Base-by-base conservation (phyloP, 2,329 filamentous ascomycete genomes). In the Clonostachys rhizophaga region DNA sequence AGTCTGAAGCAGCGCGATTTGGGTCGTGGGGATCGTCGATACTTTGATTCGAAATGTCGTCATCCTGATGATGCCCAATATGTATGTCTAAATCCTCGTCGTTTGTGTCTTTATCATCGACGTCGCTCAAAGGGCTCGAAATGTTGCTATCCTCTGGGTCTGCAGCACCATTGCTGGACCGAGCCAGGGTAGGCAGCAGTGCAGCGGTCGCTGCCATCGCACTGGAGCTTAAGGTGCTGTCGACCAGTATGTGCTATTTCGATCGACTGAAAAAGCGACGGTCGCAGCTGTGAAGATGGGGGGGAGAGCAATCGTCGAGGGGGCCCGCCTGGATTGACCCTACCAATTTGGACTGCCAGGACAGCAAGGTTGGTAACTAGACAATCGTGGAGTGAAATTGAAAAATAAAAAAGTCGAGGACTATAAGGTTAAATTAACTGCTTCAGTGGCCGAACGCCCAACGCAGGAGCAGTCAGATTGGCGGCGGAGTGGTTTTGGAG, bases 121-220 rank as follows among this genome's bases (percentile, higher is more conserved):
- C 88, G 58, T 96, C 92, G 70, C 90, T 96, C 57, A 97, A 76
- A 59, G 91, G 94, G 67, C 92, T 97, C 37, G 91, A 96, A 46
- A 87, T 76, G 63, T 83, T 84, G 63, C 87, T 88, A 58, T 84
- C 83, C 56, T 79, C 78, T 52, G 72, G 70, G 58, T 79, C 78
- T 53, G 69, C 68, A 48, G 50, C 60, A 53, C 58, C 61, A 51
- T 54, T 49, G 46, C 54, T 55, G 30, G 58, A 47, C 34, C 76
- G 72, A 51, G 75, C 71, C 57, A 74, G 71, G 54, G 73, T 72
- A 56, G 70, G 67, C 56, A 71, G 67, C 61, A 71, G 67, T 56
- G 76, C 68, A 57, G 72, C 72, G 60, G 74, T 72, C 55, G 76
- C 74, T 58, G 77, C 75, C 78, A 83, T 83, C 24, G 24, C 24